These are phyloP conservation scores for Psilocybe subaeruginosa DNA, from an alignment of 768 basidiomycete species.

Conservation along the genomic window DNA sequence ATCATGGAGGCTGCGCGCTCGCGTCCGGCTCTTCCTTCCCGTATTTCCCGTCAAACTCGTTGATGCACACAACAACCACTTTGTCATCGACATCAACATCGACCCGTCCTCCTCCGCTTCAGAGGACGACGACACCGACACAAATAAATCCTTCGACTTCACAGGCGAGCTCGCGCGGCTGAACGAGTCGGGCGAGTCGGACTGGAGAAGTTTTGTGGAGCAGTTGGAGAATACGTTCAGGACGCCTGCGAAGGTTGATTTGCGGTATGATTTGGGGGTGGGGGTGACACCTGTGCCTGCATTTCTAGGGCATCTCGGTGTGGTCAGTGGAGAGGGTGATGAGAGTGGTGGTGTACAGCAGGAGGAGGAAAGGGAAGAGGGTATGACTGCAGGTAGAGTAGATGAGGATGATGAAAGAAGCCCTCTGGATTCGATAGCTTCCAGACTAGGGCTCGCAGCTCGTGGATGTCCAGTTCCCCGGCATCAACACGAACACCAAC, in stretches of 20 bases:
- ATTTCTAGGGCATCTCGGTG: constrained; percentile 34
- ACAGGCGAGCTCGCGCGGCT: constrained; percentile 76
- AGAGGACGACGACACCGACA: constrained; percentile 54
- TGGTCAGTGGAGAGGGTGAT: background rate
- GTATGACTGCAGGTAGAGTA: background rate
- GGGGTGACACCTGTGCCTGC: constrained; percentile 57
- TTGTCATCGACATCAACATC: constrained; percentile 41
- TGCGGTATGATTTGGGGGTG: constrained; percentile 36
- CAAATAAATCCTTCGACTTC: constrained; percentile 84
- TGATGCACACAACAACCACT: constrained; percentile 19
- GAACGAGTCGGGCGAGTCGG: constrained; percentile 69
- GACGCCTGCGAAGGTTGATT: constrained; percentile 38
- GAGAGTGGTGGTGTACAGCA: too few species aligned
- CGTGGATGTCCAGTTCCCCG: constrained; percentile 32
- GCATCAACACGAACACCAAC: constrained; percentile 19
- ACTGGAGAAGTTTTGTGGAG: constrained; percentile 78
- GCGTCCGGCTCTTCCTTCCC: constrained; percentile 4
- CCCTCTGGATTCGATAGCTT: constrained; percentile 7
- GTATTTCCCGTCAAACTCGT: constrained; percentile 36
- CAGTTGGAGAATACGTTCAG: constrained; percentile 81
- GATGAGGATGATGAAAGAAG: constrained; percentile 11
- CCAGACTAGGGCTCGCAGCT: constrained; percentile 19
- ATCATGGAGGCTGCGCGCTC: constrained; percentile 8
- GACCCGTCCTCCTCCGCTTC: constrained; percentile 25
- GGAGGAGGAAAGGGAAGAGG: constrained; percentile 6